Conservation (phyloP, 2,329 filamentous ascomycete genomes). For the Parastagonospora avenae region DNA sequence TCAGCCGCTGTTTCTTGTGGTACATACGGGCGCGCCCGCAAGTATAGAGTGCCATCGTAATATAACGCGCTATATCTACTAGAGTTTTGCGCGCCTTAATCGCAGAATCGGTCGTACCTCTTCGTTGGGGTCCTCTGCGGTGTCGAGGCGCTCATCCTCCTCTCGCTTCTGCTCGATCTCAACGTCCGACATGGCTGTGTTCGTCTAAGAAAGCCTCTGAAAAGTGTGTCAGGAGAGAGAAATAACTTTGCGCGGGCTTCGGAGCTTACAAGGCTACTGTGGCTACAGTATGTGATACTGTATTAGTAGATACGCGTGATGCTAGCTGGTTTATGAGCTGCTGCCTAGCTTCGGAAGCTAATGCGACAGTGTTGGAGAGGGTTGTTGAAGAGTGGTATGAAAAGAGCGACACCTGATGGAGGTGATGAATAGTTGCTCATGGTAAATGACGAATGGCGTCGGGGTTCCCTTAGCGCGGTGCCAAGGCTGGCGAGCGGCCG, state of each 20-base stretch:
- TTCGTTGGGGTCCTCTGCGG: constrained; percentile 40
- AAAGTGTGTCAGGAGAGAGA: constrained; percentile 9
- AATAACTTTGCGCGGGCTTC: constrained; percentile 3
- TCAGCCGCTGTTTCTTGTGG: constrained; percentile 5
- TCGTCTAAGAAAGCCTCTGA: background rate
- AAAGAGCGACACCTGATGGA: constrained; percentile 15
- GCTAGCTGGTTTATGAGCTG: background rate
- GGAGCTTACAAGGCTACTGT: constrained; percentile 21
- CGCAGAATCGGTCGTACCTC: constrained; percentile 35
- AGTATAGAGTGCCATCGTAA: background rate
- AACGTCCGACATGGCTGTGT: constrained; percentile 34
- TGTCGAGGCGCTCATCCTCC: constrained; percentile 41
- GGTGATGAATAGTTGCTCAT: constrained; percentile 20
- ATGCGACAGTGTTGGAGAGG: constrained; percentile 13
- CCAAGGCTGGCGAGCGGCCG: constrained; percentile 22
- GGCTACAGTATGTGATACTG: constrained; percentile 5
- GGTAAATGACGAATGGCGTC: constrained; percentile 25
- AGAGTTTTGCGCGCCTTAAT: constrained; percentile 1
- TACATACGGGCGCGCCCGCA: background rate
- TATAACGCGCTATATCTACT: background rate
- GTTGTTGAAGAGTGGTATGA: constrained; percentile 4
- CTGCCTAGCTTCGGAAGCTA: constrained; percentile 2
- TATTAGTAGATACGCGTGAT: constrained; percentile 1
- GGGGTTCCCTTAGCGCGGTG: constrained; percentile 16
- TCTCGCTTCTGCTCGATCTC: constrained; percentile 37